phyloP scores from a whole-genome alignment of 371 early-diverging fungal genomes.

The Modicella reniformis region DNA sequence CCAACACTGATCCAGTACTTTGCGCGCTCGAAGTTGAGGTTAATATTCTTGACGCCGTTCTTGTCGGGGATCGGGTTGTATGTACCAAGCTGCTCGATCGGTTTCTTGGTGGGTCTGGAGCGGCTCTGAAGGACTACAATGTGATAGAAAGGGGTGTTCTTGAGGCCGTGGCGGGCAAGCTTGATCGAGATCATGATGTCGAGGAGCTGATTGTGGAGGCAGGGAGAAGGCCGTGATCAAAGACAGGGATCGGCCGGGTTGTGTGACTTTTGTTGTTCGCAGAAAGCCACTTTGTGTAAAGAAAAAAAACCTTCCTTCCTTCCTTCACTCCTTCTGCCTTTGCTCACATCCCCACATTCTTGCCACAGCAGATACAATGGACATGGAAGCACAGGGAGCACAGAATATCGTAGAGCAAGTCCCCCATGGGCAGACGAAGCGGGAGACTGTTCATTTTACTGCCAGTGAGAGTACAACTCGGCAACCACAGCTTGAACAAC shows the following conservation, averaged over 20 bases:
- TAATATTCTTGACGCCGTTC: slow-evolving; percentile 82
- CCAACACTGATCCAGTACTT: slow-evolving; percentile 97
- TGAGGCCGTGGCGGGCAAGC: slow-evolving; percentile 88
- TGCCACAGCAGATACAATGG: slow-evolving; percentile 14
- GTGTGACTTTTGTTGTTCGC: slow-evolving; percentile 31
- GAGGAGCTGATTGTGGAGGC: not conserved
- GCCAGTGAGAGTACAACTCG: not conserved
- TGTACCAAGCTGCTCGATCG: slow-evolving; percentile 91
- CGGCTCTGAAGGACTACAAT: slow-evolving; percentile 90
- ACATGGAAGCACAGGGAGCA: slow-evolving; percentile 7
- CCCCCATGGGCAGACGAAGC: slow-evolving; percentile 11
- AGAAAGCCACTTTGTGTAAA: slow-evolving; percentile 25
- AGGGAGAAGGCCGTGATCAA: not conserved
- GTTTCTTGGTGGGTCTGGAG: slow-evolving; percentile 86
- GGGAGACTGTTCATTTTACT: slow-evolving; percentile 1
- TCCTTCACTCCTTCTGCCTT: not conserved
- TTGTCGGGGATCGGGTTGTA: slow-evolving; percentile 88
- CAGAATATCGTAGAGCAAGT: slow-evolving; percentile 11
- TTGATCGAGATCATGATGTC: slow-evolving; percentile 68
- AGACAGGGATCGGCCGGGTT: not conserved
- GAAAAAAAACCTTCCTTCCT: not conserved
- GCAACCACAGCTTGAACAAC: slow-evolving; percentile 1
- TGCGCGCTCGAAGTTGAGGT: slow-evolving; percentile 86
- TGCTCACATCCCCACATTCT: not conserved
- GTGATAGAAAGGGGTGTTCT: slow-evolving; percentile 92